Percentiles rank a stretch among this genome's conserved stretches.
Conservation (phyloP, 768 basidiomycete species). For the Sarcodon sp. region DNA sequence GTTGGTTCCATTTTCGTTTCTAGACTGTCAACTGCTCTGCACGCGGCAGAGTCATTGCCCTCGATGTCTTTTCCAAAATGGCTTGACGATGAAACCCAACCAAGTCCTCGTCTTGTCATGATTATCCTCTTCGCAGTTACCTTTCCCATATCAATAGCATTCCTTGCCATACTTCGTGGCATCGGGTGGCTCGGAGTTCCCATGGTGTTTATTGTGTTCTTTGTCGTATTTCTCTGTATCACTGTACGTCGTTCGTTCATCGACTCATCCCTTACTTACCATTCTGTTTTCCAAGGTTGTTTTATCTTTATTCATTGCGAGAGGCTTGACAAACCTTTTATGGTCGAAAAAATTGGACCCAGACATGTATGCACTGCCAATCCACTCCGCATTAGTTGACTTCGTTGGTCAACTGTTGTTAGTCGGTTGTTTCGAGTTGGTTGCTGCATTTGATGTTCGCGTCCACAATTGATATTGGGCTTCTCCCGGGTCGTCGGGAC, state of each 20-base stretch:
- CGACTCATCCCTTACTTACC: not conserved
- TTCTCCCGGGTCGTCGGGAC: too few species aligned
- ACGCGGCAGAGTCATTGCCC: constrained; percentile 30
- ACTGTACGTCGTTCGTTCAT: constrained; percentile 40
- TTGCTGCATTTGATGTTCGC: constrained; percentile 26
- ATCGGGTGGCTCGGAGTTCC: constrained; percentile 75
- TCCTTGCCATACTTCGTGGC: constrained; percentile 47
- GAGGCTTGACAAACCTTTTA: constrained; percentile 54
- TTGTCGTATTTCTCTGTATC: constrained; percentile 58
- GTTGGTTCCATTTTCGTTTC: constrained; percentile 89
- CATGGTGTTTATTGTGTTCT: constrained; percentile 53
- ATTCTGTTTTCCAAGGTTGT: constrained; percentile 34
- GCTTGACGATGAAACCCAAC: constrained; percentile 1
- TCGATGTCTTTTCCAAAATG: constrained; percentile 3
- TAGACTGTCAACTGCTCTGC: constrained; percentile 79
- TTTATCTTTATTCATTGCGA: constrained; percentile 57
- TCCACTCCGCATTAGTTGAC: constrained; percentile 84
- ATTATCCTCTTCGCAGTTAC: constrained; percentile 61
- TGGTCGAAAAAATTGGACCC: constrained; percentile 76
- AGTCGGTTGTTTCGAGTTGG: constrained; percentile 62
- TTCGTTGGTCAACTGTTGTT: constrained; percentile 73
- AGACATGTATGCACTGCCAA: constrained; percentile 87
- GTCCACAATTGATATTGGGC: too few species aligned
- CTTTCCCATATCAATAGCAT: constrained; percentile 68
- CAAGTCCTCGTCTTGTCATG: constrained; percentile 41